Conservation (phyloP, 2,329 filamentous ascomycete species). For the Colletotrichum sp. region DNA sequence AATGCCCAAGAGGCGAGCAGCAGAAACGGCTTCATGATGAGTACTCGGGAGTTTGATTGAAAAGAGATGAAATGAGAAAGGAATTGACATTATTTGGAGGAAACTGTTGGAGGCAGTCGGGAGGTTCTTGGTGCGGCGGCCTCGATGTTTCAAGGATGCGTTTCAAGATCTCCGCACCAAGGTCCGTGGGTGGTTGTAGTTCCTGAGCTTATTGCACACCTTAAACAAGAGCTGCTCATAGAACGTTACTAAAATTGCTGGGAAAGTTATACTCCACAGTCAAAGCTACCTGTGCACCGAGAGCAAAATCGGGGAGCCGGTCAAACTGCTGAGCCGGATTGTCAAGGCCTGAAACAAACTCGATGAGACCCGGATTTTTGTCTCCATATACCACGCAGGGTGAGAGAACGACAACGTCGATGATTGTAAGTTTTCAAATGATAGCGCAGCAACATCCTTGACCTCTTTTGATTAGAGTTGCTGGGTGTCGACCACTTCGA, state of each 20-base stretch:
- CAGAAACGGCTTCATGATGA: not conserved
- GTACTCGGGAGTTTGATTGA: not conserved
- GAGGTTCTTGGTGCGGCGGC: not conserved
- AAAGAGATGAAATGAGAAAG: not conserved
- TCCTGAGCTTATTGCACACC: not conserved
- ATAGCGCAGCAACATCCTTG: too few relatives aligned
- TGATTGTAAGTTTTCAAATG: too few relatives aligned
- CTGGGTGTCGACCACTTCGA: too few relatives aligned
- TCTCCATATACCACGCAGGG: too few relatives aligned
- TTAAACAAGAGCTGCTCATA: not conserved
- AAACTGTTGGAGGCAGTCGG: not conserved
- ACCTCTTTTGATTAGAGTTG: too few relatives aligned
- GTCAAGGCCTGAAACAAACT: not conserved
- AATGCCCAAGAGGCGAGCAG: not conserved
- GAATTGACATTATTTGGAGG: not conserved
- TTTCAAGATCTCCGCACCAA: constrained; percentile 15
- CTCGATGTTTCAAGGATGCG: constrained; percentile 17
- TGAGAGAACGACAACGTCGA: too few relatives aligned
- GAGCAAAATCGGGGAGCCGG: accelerated
- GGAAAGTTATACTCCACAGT: not conserved
- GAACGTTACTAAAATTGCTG: not conserved
- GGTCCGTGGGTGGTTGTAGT: not conserved
- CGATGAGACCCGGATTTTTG: too few relatives aligned
- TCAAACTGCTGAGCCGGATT: not conserved
- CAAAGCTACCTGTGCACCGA: not conserved